A percentile compares a stretch with the other conserved stretches of the same genome.
Evolutionary conservation across 2,329 filamentous ascomycete species (phyloP).

Genomic region (Pseudogymnoascus sp.): DNA sequence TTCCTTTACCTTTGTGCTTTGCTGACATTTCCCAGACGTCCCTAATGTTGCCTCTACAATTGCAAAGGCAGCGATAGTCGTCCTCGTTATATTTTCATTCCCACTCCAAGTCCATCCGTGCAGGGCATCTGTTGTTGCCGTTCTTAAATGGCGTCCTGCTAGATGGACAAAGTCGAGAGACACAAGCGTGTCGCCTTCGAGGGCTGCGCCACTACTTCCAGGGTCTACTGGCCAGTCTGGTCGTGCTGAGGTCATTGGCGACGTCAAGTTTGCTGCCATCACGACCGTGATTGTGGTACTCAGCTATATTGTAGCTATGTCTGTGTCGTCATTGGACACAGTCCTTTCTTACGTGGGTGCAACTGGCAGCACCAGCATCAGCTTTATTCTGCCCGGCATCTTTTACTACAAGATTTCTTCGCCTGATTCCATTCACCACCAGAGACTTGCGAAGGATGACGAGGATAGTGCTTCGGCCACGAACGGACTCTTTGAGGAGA

Average conservation of each 20-base stretch:
- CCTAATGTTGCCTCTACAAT: conserved; percentile 79
- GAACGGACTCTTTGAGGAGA: conserved; percentile 26
- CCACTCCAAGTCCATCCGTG: conserved; percentile 94
- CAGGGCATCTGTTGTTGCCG: conserved; percentile 86
- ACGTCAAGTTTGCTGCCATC: conserved; percentile 79
- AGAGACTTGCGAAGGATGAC: conserved; percentile 80
- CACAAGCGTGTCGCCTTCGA: conserved; percentile 31
- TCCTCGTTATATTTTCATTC: conserved; percentile 93
- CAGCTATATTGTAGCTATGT: conserved; percentile 83
- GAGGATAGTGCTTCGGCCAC: conserved; percentile 62
- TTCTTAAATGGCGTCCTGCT: conserved; percentile 81
- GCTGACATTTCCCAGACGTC: conserved; percentile 9
- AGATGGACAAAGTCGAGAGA: conserved; percentile 27
- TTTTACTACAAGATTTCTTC: conserved; percentile 99
- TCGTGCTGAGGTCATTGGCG: conserved; percentile 60
- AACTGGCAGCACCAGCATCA: conserved; percentile 90
- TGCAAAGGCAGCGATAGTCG: conserved; percentile 87
- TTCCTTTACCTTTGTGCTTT: neutral
- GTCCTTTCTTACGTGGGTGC: conserved; percentile 93
- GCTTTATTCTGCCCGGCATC: conserved; percentile 88
- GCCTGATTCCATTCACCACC: conserved; percentile 78
- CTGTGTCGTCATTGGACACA: conserved; percentile 78
- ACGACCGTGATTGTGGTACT: conserved; percentile 78
- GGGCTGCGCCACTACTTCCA: conserved; percentile 32
- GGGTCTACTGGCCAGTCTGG: conserved; percentile 33